Evolutionary conservation across 352 stramenopile genomes (phyloP), one percentile per base, ranked within the genome.

Genomic region (Phytophthora macrochlamydospora): DNA sequence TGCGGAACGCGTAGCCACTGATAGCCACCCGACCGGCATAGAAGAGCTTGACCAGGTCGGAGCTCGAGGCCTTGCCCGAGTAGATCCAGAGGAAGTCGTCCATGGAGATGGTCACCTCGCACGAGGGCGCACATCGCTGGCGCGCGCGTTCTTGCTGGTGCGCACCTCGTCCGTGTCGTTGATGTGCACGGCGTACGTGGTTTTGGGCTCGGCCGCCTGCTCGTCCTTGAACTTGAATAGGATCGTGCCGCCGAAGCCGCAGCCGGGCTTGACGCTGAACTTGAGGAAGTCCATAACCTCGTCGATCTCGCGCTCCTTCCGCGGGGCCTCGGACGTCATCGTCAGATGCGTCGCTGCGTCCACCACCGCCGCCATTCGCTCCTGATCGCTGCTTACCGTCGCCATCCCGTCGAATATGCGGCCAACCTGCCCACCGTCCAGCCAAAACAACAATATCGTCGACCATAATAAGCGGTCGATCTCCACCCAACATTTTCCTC

Each of bases 31-130:
- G 83, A 1, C 88, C 88, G 11, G 83, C 75, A 67, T 96, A 96
- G 48, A 93, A 94, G 30, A 94, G 78, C 69, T 90, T 91, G 7
- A 85, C 48, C 37, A 96, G 62, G 65, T 94, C 86, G 8, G 83
- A 79, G 57, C 76, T 87, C 18, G 83, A 91, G 7, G 88, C 88
- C 38, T 94, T 94, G 55, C 88, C 88, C 40, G 88, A 96, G 71
- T 96, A 96, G 28, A 96, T 79, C 66, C 81, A 91, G 24, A 96
- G 60, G 48, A 96, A 96, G 38, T 96, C 88, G 56, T 94, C 88
- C 70, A 94, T 89, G 5, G 86, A 92, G 50, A 94, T 92, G 12
- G 74, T 87, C 48, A 96, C 87, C 51, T 96, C 85, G 70, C 85
- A 93, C 51, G 78, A 82, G 31, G 69, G 7, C 70, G 76, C 30